Percentiles rank a stretch among this genome's conserved stretches.
phyloP scores from a whole-genome alignment of 805 yeast genomes.

The Yamadazyma takamatsuzukensis region DNA sequence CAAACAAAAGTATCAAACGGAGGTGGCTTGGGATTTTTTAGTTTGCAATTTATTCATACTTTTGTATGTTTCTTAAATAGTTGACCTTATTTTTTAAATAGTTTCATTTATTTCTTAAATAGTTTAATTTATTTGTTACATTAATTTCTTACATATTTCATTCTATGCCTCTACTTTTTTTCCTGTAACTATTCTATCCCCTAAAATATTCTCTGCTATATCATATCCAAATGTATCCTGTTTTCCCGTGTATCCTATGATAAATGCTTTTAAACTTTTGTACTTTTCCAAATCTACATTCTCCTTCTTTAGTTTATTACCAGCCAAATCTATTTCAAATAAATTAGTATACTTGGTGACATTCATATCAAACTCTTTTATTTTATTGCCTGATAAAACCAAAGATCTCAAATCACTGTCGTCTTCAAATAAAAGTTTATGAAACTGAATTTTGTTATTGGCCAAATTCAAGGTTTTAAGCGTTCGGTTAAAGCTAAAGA shows the following conservation, averaged over 20 bases:
- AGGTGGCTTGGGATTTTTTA: no score
- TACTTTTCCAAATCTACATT: slow-evolving; percentile 3
- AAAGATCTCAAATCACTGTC: no score
- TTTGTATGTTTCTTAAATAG: no score
- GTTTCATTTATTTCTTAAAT: no score
- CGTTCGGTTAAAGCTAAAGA: slow-evolving; percentile 5
- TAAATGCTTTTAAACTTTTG: slow-evolving; percentile 8
- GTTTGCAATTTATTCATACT: no score
- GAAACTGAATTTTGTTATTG: slow-evolving; percentile 8
- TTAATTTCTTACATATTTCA: not conserved
- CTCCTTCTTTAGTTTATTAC: slow-evolving; percentile 9
- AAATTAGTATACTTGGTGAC: slow-evolving; percentile 9
- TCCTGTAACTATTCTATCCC: slow-evolving; percentile 10
- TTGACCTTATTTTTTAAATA: no score
- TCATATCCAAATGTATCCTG: slow-evolving; percentile 20
- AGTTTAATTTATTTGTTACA: slow-evolving; percentile 2
- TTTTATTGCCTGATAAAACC: slow-evolving; percentile 14
- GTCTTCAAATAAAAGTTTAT: no score
- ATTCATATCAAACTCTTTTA: slow-evolving; percentile 7
- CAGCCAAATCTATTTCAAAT: slow-evolving; percentile 16
- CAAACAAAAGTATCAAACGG: no score
- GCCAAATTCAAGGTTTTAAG: slow-evolving; percentile 14
- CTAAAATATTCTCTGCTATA: slow-evolving; percentile 14
- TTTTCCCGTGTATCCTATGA: slow-evolving; percentile 13
- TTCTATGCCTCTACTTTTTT: slow-evolving; percentile 12